Base-by-base conservation (phyloP, 805 yeast species). In the Nakazawaea molendinolei region DNA sequence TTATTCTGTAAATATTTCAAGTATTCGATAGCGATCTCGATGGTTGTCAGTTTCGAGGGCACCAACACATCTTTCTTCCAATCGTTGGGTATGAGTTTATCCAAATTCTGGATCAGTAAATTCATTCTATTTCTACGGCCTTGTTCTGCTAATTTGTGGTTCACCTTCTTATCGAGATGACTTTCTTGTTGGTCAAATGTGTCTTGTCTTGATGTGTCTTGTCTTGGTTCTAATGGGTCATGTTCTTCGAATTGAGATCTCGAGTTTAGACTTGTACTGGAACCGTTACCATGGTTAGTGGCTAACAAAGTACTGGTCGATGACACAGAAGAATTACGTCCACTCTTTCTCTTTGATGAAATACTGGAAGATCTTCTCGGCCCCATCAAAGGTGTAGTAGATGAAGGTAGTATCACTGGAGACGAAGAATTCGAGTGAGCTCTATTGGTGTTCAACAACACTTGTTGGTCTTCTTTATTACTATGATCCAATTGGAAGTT, bases 91-190 rank as follows among this genome's bases (percentile, higher is more conserved):
- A 90, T 69, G 43, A 86, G 58, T 8, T 64, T 49, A 7, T 80
- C 79, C 40, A 90, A 63, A 28, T 85, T 95, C 29, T 75, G 76
- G 21, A 90, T 77, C 0, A 97, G 97, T 38, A 67, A 61, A 55
- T 92, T 92, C 79, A 90, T 82, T 44, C 98, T 68, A 55, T 90
- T 89, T 48, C 98, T 72, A 36, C 98, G 70, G 12, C 95, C 97
- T 58, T 92, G 97, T 59, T 90, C 98, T 1, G 98, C 97, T 12
- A 86, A 69, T 54, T 90, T 89, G 58, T 90, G 98, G 28, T 75
- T 74, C 2, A 81, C 74, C 48, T 80, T 78, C 53, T 82, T 80
- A 20, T 71, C 66, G 21, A n/a, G n/a, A n/a, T n/a, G n/a, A n/a
- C n/a, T n/a, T n/a, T n/a, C n/a, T n/a, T n/a, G n/a, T n/a, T n/a